phyloP scores from a whole-genome alignment of 2,329 filamentous ascomycete species.

The Alternaria arborescens region DNA sequence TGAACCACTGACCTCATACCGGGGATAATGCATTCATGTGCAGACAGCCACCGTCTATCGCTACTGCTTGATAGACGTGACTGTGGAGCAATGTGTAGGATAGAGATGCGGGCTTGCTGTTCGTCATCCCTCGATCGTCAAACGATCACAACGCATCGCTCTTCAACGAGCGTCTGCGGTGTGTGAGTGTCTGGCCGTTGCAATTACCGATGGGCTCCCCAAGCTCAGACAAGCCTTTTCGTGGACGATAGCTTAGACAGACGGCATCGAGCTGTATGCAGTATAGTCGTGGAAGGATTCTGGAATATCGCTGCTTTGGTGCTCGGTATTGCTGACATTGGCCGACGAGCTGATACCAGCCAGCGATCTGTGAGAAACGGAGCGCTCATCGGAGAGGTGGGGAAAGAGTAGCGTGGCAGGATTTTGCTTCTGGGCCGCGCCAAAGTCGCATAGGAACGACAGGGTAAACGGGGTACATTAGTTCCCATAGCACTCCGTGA shows the following conservation, averaged over 20 bases:
- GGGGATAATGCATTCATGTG: constrained; percentile 12
- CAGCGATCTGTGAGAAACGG: constrained; percentile 15
- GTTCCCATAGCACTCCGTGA: constrained; percentile 29
- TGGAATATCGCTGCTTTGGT: constrained; percentile 21
- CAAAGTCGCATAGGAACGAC: constrained; percentile 19
- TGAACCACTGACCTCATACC: constrained; percentile 21
- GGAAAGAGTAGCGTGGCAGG: constrained; percentile 20
- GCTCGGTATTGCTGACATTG: constrained; percentile 6
- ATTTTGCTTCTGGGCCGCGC: constrained; percentile 36
- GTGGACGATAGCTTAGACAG: constrained; percentile 1
- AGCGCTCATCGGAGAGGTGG: constrained; percentile 17
- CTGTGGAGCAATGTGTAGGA: not conserved
- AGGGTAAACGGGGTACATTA: constrained; percentile 39
- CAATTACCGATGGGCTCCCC: constrained; percentile 3
- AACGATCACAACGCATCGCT: not conserved
- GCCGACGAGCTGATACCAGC: constrained; percentile 14
- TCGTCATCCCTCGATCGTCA: not conserved
- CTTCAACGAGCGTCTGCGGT: not conserved
- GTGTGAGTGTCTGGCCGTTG: constrained; percentile 1
- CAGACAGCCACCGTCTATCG: constrained; percentile 2
- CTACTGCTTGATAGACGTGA: constrained; percentile 1
- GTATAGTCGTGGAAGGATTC: constrained; percentile 24
- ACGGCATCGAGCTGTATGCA: constrained; percentile 3
- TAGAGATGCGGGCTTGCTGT: not conserved
- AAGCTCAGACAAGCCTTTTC: constrained; percentile 4